phyloP scores from a whole-genome alignment of 805 yeast species.

The Saturnispora silvae region DNA sequence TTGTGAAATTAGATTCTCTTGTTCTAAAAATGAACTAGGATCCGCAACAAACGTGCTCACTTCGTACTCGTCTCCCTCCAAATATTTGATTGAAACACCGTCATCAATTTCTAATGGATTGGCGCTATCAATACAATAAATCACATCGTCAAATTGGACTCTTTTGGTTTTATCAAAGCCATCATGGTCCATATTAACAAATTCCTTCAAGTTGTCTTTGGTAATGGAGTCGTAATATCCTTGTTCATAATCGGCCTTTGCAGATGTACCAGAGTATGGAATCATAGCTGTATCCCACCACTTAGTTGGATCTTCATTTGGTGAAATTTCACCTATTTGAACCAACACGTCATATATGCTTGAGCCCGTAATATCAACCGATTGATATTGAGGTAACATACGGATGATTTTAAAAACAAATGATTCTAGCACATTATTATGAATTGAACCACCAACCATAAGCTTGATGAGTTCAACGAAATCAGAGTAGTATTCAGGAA shows the following conservation, averaged over 20 bases:
- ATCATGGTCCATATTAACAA: constrained; percentile 15
- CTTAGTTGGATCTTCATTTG: constrained; percentile 37
- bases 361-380: constrained; percentile 40
- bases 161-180: background rate
- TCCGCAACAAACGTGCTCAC: constrained; percentile 77
- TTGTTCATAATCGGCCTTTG: constrained; percentile 34
- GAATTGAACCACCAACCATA: constrained; percentile 44
- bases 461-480: constrained; percentile 39
- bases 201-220: constrained; percentile 13
- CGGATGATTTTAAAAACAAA: constrained; percentile 33
- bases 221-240: constrained; percentile 29
- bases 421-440: constrained; percentile 39
- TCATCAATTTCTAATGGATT: constrained; percentile 89
- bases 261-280: constrained; percentile 34
- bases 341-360: constrained; percentile 41
- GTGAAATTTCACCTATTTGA: constrained; percentile 21
- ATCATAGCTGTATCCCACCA: constrained; percentile 38
- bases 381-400: constrained; percentile 21
- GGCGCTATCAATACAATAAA: constrained; percentile 76
- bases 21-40: constrained; percentile 58
- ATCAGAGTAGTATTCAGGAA: constrained; percentile 26
- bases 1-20: constrained; percentile 29
- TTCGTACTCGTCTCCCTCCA: constrained; percentile 25
- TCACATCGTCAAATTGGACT: constrained; percentile 25
- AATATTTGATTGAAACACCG: constrained; percentile 54